Conservation (phyloP, 1,284 basidiomycete species). For the Nidula niveotomentosa region DNA sequence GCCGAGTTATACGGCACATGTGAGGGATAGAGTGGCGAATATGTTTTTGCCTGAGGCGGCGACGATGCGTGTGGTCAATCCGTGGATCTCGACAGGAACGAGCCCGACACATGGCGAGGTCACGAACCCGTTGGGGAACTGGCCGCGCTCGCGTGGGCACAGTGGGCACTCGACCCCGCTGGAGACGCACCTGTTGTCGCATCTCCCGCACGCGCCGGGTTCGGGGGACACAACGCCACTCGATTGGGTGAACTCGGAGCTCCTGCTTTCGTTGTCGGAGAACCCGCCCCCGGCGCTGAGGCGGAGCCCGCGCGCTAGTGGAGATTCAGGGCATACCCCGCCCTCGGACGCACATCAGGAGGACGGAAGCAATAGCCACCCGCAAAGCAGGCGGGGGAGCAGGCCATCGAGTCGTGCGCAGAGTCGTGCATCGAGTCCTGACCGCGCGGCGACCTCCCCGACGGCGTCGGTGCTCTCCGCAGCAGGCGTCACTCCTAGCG, state of each 20-base stretch:
- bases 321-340: neutral
- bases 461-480: neutral
- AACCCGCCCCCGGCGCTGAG: conserved; percentile 6
- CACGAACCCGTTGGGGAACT: neutral
- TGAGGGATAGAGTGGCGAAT: conserved; percentile 87
- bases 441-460: neutral
- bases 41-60: conserved; percentile 65
- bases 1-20: conserved; percentile 85
- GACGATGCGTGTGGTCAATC: conserved; percentile 66
- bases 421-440: conserved; percentile 1
- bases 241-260: conserved; percentile 82
- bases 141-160: neutral
- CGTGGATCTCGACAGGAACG: conserved; percentile 49
- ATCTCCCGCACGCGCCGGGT: conserved; percentile 45
- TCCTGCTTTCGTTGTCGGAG: conserved; percentile 54
- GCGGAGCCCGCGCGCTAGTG: neutral
- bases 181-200: conserved; percentile 32
- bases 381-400: conserved; percentile 32
- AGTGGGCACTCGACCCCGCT: conserved; percentile 27
- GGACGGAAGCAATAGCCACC: conserved; percentile 11
- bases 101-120: conserved; percentile 25
- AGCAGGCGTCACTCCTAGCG: neutral
- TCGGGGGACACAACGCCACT: conserved; percentile 48
- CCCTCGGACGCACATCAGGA: conserved; percentile 5
- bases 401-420: conserved; percentile 16